Percentiles rank a stretch among this genome's conserved stretches.
These are phyloP conservation scores for Trypanosoma melophagium DNA, from an alignment of 208 protist genomes.

Conservation along the genomic window DNA sequence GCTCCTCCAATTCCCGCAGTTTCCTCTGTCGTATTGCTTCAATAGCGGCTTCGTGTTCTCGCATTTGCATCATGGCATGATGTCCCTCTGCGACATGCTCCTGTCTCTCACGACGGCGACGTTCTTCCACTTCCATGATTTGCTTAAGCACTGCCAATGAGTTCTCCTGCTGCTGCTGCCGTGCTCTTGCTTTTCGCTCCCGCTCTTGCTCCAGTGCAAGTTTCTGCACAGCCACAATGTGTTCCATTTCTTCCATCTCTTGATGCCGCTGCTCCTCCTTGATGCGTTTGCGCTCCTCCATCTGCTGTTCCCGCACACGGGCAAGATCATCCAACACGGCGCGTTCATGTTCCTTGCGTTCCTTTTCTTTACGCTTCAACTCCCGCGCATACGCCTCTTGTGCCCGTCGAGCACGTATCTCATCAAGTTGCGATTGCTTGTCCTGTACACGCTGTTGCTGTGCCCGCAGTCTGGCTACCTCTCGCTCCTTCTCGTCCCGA, in stretches of 20 bases:
- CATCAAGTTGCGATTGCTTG: slow-evolving; percentile 91
- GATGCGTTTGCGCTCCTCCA: slow-evolving; percentile 67
- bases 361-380: slow-evolving; percentile 75
- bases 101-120: slow-evolving; percentile 73
- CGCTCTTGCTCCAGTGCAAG: slow-evolving; percentile 75
- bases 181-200: slow-evolving; percentile 50
- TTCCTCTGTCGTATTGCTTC: slow-evolving; percentile 88
- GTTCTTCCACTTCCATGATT: slow-evolving; percentile 91
- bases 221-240: slow-evolving; percentile 84
- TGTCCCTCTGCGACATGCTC: slow-evolving; percentile 92
- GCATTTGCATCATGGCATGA: slow-evolving; percentile 56
- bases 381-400: slow-evolving; percentile 89
- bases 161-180: slow-evolving; percentile 79
- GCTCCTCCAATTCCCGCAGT: slow-evolving; percentile 66
- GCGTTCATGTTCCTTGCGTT: slow-evolving; percentile 54
- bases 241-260: slow-evolving; percentile 87
- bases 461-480: slow-evolving; percentile 85
- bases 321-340: slow-evolving; percentile 77
- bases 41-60: slow-evolving; percentile 80
- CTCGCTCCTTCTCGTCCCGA: slow-evolving; percentile 85
- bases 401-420: slow-evolving; percentile 86
- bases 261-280: slow-evolving; percentile 56
- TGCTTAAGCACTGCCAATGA: slow-evolving; percentile 83
- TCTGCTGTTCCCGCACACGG: slow-evolving; percentile 74
- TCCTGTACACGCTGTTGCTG: slow-evolving; percentile 90